Conservation (phyloP, 2,329 filamentous ascomycete species). For the Venturia oleaginea region DNA sequence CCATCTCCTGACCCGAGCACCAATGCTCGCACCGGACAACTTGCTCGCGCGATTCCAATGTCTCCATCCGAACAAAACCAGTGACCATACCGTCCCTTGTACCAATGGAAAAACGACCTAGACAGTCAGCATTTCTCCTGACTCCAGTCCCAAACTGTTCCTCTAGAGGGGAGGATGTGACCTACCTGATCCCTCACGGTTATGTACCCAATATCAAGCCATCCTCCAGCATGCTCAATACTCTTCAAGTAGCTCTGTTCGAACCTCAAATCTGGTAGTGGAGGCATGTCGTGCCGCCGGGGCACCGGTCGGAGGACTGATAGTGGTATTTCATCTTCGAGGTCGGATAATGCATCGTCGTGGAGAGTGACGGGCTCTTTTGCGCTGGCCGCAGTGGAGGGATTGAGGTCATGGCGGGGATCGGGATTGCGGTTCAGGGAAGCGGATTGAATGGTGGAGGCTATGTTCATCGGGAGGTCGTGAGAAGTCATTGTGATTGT, state of each 20-base stretch:
- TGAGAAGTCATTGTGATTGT: conserved; percentile 1
- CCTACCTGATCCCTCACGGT: conserved; percentile 80
- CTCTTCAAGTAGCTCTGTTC: conserved; percentile 97
- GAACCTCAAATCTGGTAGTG: conserved; percentile 75
- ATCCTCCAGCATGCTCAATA: conserved; percentile 69
- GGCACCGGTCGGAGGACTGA: conserved; percentile 50
- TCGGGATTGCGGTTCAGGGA: conserved; percentile 68
- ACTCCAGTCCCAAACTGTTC: background rate
- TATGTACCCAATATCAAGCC: conserved; percentile 72
- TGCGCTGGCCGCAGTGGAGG: conserved; percentile 60
- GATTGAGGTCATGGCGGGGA: conserved; percentile 66
- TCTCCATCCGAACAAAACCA: conserved; percentile 79
- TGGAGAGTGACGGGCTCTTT: conserved; percentile 47
- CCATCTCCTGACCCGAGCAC: conserved; percentile 74
- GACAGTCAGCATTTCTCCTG: background rate
- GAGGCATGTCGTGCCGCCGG: conserved; percentile 54
- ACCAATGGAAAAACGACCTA: conserved; percentile 72
- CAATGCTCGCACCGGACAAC: conserved; percentile 66
- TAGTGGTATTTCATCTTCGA: conserved; percentile 60
- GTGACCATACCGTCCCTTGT: conserved; percentile 83
- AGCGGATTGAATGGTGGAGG: conserved; percentile 71
- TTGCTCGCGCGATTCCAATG: conserved; percentile 75
- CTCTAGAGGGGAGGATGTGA: conserved; percentile 4
- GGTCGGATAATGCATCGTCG: conserved; percentile 28
- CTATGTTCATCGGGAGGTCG: conserved; percentile 47